Percentiles rank a stretch among this genome's conserved stretches.
These are phyloP conservation scores for Dimargaris xerosporica DNA, from an alignment of 192 early-diverging fungal genomes.

Conservation along the genomic window DNA sequence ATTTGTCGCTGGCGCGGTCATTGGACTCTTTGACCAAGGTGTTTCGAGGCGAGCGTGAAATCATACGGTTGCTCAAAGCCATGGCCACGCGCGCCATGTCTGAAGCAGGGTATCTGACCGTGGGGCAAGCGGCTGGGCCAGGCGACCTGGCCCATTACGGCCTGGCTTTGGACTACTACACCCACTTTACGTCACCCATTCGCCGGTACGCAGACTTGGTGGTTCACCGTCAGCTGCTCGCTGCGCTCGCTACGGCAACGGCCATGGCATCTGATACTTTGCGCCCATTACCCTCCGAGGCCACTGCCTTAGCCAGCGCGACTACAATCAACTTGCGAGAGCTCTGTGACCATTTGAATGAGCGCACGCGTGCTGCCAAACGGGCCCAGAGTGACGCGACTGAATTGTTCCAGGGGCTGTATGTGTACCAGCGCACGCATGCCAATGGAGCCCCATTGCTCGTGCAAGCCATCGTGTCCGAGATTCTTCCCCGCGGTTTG, in stretches of 20 bases:
- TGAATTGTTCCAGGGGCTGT: conserved; percentile 64
- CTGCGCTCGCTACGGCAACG: conserved; percentile 19
- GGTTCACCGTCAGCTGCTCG: conserved; percentile 54
- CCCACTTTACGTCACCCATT: conserved; percentile 73
- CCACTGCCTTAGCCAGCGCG: conserved; percentile 3
- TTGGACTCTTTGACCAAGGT: conserved; percentile 26
- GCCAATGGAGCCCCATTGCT: conserved; percentile 24
- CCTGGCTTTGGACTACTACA: conserved; percentile 55
- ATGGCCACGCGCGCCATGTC: conserved; percentile 68
- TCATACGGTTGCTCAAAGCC: conserved; percentile 42
- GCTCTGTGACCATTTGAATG: conserved; percentile 42
- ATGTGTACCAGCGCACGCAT: conserved; percentile 34
- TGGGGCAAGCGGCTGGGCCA: conserved; percentile 26
- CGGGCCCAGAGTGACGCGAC: conserved; percentile 64
- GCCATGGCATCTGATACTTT: not conserved
- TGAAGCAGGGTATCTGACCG: conserved; percentile 52
- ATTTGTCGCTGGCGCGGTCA: conserved; percentile 42
- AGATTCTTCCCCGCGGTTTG: conserved; percentile 52
- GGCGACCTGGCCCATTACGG: conserved; percentile 50
- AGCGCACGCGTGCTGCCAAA: conserved; percentile 53
- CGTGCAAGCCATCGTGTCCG: conserved; percentile 48
- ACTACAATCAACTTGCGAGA: conserved; percentile 20
- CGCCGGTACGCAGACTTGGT: conserved; percentile 70
- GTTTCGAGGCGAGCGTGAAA: conserved; percentile 28
- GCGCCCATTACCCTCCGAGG: not conserved